Base-by-base conservation (phyloP, 1,284 basidiomycete genomes). In the Heterobasidion occidentale region DNA sequence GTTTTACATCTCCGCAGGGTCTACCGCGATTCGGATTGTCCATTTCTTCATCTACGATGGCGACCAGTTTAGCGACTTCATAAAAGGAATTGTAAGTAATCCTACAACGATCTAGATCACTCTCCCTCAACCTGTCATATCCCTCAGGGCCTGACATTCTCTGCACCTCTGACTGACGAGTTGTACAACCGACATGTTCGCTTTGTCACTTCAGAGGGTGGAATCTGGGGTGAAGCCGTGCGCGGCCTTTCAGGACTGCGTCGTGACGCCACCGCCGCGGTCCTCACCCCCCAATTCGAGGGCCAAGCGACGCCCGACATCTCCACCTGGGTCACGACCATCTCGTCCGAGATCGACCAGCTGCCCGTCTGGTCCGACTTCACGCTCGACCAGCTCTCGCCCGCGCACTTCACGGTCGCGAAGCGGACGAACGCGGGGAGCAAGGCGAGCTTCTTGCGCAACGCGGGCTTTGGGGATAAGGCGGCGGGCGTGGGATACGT, bases 41-140 rank as follows among this genome's bases (percentile, higher is more conserved):
- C 73, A 76, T 56, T 74, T 75, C 62, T 76, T 76, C 62, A 68
- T 73, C 3, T 76, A 67, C 54, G 72, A 76, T 53, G 74, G 69
- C 1, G 73, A 76, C 54, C 73, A 76, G 60, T 65, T 61, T 47
- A 69, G 70, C 36, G 73, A 75, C 55, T 76, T 76, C 56, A 73
- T 76, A 62, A 73, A 71, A 60, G 73, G 72, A 19, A 63, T 76
- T 33, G 72, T 72, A 54, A 53, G 67, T 3, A 48, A 48, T 57
- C 33, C 15, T 35, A 27, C 52, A 49, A 14, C 38, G 19, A 11
- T 42, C 11, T 14, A 42, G n/a, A 11, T 17, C 44, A 11, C 19
- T 7, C 33, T 27, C 15, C 17, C 45, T 36, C 12, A 33, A 27
- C 1, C 42, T 55, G 2, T 52, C 7, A 12, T 14, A 34, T 35